Evolutionary conservation across 495 filamentous ascomycete species (phyloP).

Genomic region (Penicillium desertorum): DNA sequence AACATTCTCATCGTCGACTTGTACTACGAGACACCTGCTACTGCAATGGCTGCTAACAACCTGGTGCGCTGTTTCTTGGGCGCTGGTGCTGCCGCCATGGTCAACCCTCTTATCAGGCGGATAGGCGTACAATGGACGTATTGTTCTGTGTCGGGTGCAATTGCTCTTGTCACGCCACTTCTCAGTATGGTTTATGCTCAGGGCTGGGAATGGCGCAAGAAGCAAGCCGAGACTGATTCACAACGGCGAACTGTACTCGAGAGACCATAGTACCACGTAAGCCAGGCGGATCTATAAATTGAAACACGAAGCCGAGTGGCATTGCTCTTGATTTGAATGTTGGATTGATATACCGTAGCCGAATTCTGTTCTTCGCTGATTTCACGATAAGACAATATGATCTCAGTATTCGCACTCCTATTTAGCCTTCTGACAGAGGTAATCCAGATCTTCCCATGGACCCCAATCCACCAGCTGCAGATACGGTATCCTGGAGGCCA

Average conservation of each 20-base stretch:
- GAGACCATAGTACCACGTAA: background rate
- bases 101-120: constrained; percentile 55
- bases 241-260: background rate
- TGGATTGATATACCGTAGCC: background rate
- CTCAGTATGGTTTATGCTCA: constrained; percentile 22
- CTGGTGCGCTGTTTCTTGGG: constrained; percentile 65
- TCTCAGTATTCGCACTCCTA: background rate
- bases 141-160: constrained; percentile 14
- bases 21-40: constrained; percentile 56
- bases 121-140: constrained; percentile 26
- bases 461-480: constrained; percentile 9
- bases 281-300: background rate
- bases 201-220: constrained; percentile 19
- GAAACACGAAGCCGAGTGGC: background rate
- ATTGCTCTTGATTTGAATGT: background rate
- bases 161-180: constrained; percentile 18
- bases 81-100: constrained; percentile 57
- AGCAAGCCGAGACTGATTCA: background rate
- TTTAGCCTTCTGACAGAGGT: background rate
- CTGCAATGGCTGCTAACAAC: constrained; percentile 70
- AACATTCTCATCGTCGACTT: constrained; percentile 57
- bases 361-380: background rate
- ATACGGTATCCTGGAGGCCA: constrained; percentile 15
- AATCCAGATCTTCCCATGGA: constrained; percentile 1
- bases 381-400: background rate